These are phyloP conservation scores for Fusarium sarcochroum DNA, from an alignment of 2,329 filamentous ascomycete genomes.

Conservation along the genomic window DNA sequence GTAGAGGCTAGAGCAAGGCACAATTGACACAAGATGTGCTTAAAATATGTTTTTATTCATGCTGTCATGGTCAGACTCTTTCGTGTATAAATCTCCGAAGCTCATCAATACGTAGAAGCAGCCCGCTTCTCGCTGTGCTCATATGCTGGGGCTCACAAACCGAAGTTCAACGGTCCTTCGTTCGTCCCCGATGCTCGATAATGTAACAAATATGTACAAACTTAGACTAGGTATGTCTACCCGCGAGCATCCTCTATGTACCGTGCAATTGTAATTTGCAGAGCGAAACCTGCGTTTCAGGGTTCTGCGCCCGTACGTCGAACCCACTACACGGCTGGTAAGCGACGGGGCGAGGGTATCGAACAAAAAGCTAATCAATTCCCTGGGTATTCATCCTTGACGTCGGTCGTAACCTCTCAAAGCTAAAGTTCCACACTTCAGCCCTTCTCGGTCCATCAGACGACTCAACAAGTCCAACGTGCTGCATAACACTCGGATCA, in stretches of 20 bases:
- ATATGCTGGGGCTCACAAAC: neutral
- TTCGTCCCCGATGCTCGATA: too few species aligned
- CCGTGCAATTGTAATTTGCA: too few species aligned
- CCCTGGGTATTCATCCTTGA: neutral
- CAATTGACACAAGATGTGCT: too few species aligned
- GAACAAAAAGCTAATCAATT: neutral
- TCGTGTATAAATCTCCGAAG: neutral
- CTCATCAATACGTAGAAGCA: neutral
- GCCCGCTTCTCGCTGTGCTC: neutral
- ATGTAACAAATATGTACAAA: neutral
- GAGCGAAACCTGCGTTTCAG: too few species aligned
- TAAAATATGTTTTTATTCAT: neutral
- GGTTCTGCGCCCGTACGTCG: too few species aligned
- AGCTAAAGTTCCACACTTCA: slow-evolving; percentile 57
- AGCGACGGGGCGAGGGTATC: neutral
- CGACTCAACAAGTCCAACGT: slow-evolving; percentile 53
- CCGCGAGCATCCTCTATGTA: neutral
- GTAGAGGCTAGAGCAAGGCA: neutral
- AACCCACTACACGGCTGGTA: too few species aligned
- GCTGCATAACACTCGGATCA: slow-evolving; percentile 56
- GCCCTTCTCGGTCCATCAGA: slow-evolving; percentile 47
- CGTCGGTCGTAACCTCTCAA: slow-evolving; percentile 44
- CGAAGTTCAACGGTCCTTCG: too few species aligned
- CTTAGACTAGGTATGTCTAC: neutral
- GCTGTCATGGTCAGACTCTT: neutral